A percentile compares a stretch with the other conserved stretches of the same genome.
Conservation (phyloP, 306 rosid genomes). For the Quercus alba region DNA sequence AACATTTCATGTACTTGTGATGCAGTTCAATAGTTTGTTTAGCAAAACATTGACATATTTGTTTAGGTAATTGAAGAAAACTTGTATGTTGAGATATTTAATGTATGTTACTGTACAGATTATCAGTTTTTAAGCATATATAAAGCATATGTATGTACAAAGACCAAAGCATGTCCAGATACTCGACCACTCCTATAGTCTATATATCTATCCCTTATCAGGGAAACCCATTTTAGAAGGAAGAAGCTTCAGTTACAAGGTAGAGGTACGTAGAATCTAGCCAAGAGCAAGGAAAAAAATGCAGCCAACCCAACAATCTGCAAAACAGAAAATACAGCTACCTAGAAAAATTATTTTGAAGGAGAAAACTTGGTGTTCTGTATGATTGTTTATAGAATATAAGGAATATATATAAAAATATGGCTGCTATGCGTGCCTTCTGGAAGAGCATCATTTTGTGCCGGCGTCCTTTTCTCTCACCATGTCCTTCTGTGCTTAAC, state of each 20-base stretch:
- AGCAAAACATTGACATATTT: background rate
- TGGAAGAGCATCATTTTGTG: slow-evolving; percentile 54
- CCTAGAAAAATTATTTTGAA: background rate
- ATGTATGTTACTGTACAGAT: background rate
- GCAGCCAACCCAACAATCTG: background rate
- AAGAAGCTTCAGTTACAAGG: background rate
- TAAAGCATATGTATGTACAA: background rate
- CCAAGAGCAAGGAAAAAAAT: background rate
- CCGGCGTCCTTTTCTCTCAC: slow-evolving; percentile 68
- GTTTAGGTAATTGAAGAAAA: background rate
- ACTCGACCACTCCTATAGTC: background rate
- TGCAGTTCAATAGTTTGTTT: background rate
- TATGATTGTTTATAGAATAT: background rate
- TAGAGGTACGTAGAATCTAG: background rate
- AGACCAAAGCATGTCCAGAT: background rate
- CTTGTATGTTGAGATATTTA: background rate
- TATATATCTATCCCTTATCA: background rate
- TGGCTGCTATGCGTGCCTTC: too few species aligned
- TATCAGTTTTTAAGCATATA: background rate
- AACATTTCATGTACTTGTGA: slow-evolving; percentile 2
- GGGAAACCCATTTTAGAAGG: background rate
- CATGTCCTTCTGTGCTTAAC: slow-evolving; percentile 62
- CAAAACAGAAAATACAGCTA: background rate
- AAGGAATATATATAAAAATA: background rate
- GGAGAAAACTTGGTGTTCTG: background rate